phyloP scores from a whole-genome alignment of 208 protist genomes.

The Acanthamoeba castellanii region DNA sequence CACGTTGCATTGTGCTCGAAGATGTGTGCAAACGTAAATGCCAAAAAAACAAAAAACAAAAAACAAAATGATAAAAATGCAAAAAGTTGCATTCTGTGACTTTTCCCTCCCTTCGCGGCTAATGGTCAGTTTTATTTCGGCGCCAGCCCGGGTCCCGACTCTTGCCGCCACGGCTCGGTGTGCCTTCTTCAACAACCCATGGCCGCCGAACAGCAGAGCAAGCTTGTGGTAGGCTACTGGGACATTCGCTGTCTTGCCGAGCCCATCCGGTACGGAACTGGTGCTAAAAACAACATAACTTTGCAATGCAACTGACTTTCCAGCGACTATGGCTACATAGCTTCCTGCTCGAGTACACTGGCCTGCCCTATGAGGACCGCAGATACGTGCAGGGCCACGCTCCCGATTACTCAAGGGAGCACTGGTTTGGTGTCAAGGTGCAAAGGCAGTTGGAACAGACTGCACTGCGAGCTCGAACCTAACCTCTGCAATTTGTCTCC shows the following conservation, averaged over 20 bases:
- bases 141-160: too few relatives aligned
- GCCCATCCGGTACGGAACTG: not conserved
- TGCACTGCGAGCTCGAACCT: not conserved
- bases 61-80: too few relatives aligned
- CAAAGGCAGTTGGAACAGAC: not conserved
- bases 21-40: too few relatives aligned
- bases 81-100: too few relatives aligned
- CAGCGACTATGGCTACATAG: not conserved
- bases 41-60: too few relatives aligned
- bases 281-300: not conserved
- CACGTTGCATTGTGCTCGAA: too few relatives aligned
- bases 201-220: not conserved
- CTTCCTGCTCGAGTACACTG: constrained; percentile 60
- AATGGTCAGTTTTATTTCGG: too few relatives aligned
- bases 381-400: constrained; percentile 49
- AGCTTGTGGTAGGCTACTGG: constrained; percentile 12
- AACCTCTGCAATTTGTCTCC: not conserved
- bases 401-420: not conserved
- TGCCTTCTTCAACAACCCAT: not conserved
- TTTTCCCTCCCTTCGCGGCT: too few relatives aligned
- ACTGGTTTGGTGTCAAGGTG: constrained; percentile 19
- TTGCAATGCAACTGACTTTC: too few relatives aligned
- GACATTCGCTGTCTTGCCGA: constrained; percentile 23
- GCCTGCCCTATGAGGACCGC: constrained; percentile 31
- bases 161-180: too few relatives aligned